Percentiles rank a stretch among this genome's conserved stretches.
Conservation (phyloP, 495 filamentous ascomycete genomes). For the Talaromyces wortmannii region DNA sequence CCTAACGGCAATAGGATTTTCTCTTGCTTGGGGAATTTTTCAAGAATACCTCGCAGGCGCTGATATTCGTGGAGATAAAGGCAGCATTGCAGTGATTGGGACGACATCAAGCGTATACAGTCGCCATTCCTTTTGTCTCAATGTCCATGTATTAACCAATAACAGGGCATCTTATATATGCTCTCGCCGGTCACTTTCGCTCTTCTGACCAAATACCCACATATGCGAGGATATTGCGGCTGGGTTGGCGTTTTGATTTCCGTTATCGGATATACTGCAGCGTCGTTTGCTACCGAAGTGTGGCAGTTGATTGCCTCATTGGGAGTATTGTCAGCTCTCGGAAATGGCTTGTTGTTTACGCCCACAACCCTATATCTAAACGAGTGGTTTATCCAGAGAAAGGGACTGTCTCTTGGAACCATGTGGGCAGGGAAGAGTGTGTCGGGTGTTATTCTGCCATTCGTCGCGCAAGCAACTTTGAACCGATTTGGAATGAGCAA, state of each 20-base stretch:
- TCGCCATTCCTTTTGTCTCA: neutral
- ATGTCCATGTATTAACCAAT: neutral
- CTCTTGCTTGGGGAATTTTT: conserved; percentile 44
- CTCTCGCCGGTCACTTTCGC: conserved; percentile 44
- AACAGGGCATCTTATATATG: conserved; percentile 49
- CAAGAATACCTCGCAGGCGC: conserved; percentile 37
- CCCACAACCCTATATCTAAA: conserved; percentile 48
- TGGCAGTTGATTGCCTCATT: conserved; percentile 49
- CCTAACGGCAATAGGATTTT: conserved; percentile 27
- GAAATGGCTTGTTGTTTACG: conserved; percentile 42
- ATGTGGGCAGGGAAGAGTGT: conserved; percentile 51
- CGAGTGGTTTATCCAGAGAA: conserved; percentile 49
- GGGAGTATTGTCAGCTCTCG: conserved; percentile 47
- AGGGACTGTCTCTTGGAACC: conserved; percentile 45
- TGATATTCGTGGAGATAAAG: conserved; percentile 19
- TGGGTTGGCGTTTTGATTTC: conserved; percentile 36
- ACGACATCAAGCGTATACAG: conserved; percentile 34
- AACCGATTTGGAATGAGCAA: conserved; percentile 46
- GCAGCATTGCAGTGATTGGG: conserved; percentile 43
- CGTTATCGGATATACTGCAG: conserved; percentile 25
- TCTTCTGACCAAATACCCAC: conserved; percentile 40
- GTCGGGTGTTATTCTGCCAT: conserved; percentile 43
- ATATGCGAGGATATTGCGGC: conserved; percentile 29
- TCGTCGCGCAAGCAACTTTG: conserved; percentile 45
- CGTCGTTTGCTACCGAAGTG: conserved; percentile 44